Evolutionary conservation across 139 green algal genomes (phyloP), one percentile per base, ranked within the genome.

Genomic region (Cymbomonas tetramitiformis): DNA sequence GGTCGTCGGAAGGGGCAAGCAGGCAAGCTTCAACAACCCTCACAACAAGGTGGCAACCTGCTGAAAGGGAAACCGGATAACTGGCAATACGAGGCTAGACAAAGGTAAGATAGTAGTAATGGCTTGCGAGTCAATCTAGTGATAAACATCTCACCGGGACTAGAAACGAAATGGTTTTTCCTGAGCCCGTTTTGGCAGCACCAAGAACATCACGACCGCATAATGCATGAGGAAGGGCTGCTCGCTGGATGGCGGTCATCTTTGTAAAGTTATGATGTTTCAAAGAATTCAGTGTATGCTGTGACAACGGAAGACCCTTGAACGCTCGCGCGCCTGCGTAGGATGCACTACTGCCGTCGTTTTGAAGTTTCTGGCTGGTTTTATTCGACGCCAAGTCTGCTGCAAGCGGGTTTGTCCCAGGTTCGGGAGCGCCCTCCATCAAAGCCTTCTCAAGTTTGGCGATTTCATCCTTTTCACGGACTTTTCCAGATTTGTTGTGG

Each of bases 111-210:
- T n/a, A n/a, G n/a, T n/a, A n/a, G n/a, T n/a, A 44, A n/a, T n/a
- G n/a, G n/a, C n/a, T n/a, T n/a, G n/a, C n/a, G n/a, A n/a, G n/a
- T 9, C 9, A 7, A 51, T n/a, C n/a, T n/a, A n/a, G n/a, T n/a
- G n/a, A n/a, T n/a, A n/a, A n/a, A n/a, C n/a, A n/a, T n/a, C n/a
- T n/a, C n/a, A 94, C 74, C 28, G 91, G 88, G 4, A 98, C 74
- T 6, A 96, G 56, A 68, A 97, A 98, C 4, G 85, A 71, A 12
- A 98, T 70, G 0, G 91, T 97, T 71, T 98, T 98, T 32, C 87
- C 89, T 10, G 70, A 90, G n/a, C 91, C 91, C 1, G 90, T 98
- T 62, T 97, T 98, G 5, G 91, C 91, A 1, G 91, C 91, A 15
- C 91, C 90, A 32, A 98, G 71, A 4, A 97, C 70, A 50, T 98